Base-by-base conservation (phyloP, 2,329 filamentous ascomycete species). In the Diaporthe capsici region DNA sequence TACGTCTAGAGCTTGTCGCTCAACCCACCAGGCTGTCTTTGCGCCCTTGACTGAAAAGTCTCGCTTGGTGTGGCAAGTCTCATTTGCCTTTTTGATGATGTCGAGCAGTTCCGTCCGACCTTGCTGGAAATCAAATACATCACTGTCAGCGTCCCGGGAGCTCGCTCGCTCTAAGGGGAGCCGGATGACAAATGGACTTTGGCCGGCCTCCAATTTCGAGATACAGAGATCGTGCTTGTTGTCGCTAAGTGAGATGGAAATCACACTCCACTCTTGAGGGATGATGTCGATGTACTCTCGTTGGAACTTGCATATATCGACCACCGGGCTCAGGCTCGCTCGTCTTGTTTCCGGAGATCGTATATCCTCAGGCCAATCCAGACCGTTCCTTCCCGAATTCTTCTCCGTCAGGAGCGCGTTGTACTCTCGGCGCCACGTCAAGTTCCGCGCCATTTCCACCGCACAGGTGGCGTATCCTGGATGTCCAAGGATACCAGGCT, bases 21-120 rank as follows among this genome's bases (percentile, higher is more conserved):
- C 94, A 6, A 90, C 90, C 96, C 97, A 99, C 97, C 97, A 99
- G 63, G 92, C 92, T 53, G 91, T 91, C 82, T 95, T 95, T 39
- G 94, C 92, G 49, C 92, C 93, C 82, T 94, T 95, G 63, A 91
- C 90, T 12, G 89, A 92, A 82, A 95, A 93, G 77, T 95, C 92
- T 39, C 93, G 90, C 4, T 88, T 88, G 75, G 88, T 87, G 81
- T 98, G 95, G 74, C 96, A 96, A 77, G 93, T 97, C 77, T 93
- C 91, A 82, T 98, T 98, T 60, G 95, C 95, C 9, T 92, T 87
- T 76, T 91, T 86, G 79, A 98, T 94, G 28, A 99, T 95, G 34
- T 98, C 94, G 28, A 92, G 86, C 78, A 99, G 90, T 82, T 98
- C 95, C 9, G 90, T 85, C 74, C 93, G 93, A 1, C 95, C 96